Conservation (phyloP, 208 protist species). For the Crithidia sp. region DNA sequence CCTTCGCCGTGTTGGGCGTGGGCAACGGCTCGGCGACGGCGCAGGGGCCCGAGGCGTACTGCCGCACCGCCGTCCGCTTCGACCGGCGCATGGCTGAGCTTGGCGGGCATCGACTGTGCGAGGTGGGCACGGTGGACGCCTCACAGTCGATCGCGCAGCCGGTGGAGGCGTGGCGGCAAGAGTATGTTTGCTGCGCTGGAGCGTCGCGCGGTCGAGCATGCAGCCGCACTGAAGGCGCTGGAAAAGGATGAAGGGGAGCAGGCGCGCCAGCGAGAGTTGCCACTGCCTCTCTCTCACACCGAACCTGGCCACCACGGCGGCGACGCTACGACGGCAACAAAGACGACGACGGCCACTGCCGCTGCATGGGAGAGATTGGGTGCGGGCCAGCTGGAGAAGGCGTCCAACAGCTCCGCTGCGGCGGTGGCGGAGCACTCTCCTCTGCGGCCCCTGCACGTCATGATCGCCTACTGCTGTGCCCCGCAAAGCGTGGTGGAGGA, state of each 20-base stretch:
- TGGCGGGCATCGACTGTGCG: slow-evolving; percentile 40
- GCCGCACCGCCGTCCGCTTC: slow-evolving; percentile 35
- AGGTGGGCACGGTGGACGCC: slow-evolving; percentile 20
- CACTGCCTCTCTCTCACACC: background rate
- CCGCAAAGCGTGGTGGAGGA: slow-evolving; percentile 21
- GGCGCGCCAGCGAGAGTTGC: slow-evolving; percentile 8
- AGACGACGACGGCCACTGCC: background rate
- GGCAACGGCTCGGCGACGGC: slow-evolving; percentile 38
- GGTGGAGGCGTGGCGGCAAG: slow-evolving; percentile 44
- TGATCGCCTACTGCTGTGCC: slow-evolving; percentile 32
- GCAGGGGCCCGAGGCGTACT: slow-evolving; percentile 43
- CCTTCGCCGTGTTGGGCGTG: slow-evolving; percentile 62
- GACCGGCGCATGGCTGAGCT: slow-evolving; percentile 43
- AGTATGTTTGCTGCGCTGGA: slow-evolving; percentile 37
- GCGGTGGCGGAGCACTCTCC: slow-evolving; percentile 4
- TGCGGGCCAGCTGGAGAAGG: background rate
- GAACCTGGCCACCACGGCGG: background rate
- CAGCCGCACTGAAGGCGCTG: background rate
- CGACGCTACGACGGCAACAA: background rate
- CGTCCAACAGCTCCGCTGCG: slow-evolving; percentile 9
- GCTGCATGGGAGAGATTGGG: slow-evolving; percentile 2
- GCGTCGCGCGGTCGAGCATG: slow-evolving; percentile 1
- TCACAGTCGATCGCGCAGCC: slow-evolving; percentile 24
- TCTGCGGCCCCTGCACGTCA: background rate
- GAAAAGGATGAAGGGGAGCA: background rate